phyloP scores from a whole-genome alignment of 2,329 filamentous ascomycete species.

The Trichoderma endophyticum region DNA sequence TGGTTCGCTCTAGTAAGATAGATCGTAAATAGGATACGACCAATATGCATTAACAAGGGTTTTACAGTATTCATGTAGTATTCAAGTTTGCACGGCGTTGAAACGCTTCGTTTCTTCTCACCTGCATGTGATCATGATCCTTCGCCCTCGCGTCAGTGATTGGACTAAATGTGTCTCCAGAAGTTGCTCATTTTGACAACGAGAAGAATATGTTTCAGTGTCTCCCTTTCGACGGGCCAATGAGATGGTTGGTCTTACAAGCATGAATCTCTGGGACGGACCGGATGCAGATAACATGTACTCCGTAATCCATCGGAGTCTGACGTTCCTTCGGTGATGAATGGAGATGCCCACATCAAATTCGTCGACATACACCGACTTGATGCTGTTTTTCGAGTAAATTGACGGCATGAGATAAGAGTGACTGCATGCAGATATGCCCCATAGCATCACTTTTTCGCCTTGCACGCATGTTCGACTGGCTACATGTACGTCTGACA shows the following conservation, averaged over 20 bases:
- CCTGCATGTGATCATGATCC: background rate
- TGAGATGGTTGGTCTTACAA: background rate
- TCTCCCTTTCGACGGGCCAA: background rate
- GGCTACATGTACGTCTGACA: background rate
- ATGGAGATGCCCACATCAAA: background rate
- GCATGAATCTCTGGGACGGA: background rate
- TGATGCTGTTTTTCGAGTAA: background rate
- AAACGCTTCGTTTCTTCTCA: background rate
- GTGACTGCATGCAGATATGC: background rate
- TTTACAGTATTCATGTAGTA: background rate
- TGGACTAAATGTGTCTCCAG: background rate
- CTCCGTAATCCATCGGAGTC: background rate
- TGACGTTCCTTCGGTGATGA: background rate
- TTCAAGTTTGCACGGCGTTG: background rate
- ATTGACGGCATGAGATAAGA: background rate
- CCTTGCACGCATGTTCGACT: background rate
- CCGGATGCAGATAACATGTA: background rate
- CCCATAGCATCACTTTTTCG: background rate
- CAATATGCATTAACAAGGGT: background rate
- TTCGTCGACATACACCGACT: background rate
- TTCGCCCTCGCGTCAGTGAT: background rate
- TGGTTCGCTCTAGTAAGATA: background rate
- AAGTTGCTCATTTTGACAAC: background rate
- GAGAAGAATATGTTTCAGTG: background rate
- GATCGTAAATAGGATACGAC: constrained; percentile 1